A percentile compares a stretch with the other conserved stretches of the same genome.
Evolutionary conservation across 164 flowering plant species (phyloP).

Genomic region (Vitis cinerea): DNA sequence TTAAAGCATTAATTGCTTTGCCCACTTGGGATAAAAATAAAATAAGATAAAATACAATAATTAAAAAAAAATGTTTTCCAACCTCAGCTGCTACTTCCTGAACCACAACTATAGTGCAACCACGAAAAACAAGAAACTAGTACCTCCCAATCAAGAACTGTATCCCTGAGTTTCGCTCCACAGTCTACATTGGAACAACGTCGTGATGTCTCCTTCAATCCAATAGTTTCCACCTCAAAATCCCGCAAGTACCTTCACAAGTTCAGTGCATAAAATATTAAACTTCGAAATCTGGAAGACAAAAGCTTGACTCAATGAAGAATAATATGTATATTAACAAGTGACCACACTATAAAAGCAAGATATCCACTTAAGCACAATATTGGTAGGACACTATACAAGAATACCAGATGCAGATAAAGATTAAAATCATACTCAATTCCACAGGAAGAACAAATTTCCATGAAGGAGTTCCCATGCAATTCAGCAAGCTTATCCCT

Average conservation of each 20-base stretch:
- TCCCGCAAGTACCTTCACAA: constrained; percentile 79
- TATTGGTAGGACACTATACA: background rate
- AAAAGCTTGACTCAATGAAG: background rate
- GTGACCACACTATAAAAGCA: background rate
- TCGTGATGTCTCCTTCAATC: constrained; percentile 88
- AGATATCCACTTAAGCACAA: background rate
- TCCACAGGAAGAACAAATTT: constrained; percentile 83
- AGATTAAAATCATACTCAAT: constrained; percentile 51
- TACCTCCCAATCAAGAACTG: constrained; percentile 99
- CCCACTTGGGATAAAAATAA: too few species aligned
- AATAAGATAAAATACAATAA: too few species aligned
- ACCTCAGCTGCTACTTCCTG: background rate
- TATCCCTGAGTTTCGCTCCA: constrained; percentile 75
- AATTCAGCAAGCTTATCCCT: constrained; percentile 92
- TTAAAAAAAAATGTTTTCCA: too few species aligned
- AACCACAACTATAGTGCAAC: background rate
- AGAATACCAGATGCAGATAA: too few species aligned
- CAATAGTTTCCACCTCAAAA: constrained; percentile 97
- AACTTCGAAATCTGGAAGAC: background rate
- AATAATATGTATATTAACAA: background rate
- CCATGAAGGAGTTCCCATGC: constrained; percentile 98
- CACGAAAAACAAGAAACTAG: constrained; percentile 6
- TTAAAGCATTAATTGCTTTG: too few species aligned
- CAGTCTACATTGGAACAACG: constrained; percentile 68
- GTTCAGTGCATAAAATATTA: constrained; percentile 8